Percentiles rank a stretch among this genome's conserved stretches.
These are phyloP conservation scores for Basidioascus undulatus DNA, from an alignment of 768 basidiomycete genomes.

Conservation along the genomic window DNA sequence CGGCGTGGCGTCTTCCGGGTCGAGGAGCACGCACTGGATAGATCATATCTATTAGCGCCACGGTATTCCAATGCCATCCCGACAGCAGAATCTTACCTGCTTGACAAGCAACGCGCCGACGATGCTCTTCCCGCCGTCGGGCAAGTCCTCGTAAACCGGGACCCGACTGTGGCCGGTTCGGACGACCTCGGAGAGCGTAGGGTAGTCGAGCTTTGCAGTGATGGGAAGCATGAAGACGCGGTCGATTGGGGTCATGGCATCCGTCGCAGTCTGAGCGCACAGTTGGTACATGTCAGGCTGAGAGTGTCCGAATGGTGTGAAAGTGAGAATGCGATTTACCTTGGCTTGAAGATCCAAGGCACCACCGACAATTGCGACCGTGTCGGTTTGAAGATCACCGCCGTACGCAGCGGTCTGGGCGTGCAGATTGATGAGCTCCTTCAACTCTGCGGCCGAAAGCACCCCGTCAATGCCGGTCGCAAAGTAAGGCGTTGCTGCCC, in stretches of 20 bases:
- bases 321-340: too few species aligned
- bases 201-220: conserved; percentile 57
- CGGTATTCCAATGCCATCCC: neutral
- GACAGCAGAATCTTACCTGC: conserved; percentile 22
- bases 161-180: conserved; percentile 65
- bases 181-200: conserved; percentile 47
- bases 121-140: conserved; percentile 38
- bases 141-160: conserved; percentile 31
- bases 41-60: neutral
- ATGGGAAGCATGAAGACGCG: conserved; percentile 74
- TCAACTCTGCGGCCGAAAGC: conserved; percentile 46
- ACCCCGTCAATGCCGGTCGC: too few species aligned
- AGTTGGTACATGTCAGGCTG: too few species aligned
- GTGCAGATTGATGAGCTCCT: conserved; percentile 78
- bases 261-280: too few species aligned
- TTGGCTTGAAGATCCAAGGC: conserved; percentile 71
- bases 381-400: conserved; percentile 66
- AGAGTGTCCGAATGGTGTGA: too few species aligned
- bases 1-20: conserved; percentile 68
- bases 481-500: neutral
- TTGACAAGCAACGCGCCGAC: conserved; percentile 71
- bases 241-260: conserved; percentile 18
- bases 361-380: conserved; percentile 70
- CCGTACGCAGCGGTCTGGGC: conserved; percentile 37
- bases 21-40: conserved; percentile 48